Evolutionary conservation across 2,329 filamentous ascomycete genomes (phyloP).

Genomic region (Colletotrichum salicis): DNA sequence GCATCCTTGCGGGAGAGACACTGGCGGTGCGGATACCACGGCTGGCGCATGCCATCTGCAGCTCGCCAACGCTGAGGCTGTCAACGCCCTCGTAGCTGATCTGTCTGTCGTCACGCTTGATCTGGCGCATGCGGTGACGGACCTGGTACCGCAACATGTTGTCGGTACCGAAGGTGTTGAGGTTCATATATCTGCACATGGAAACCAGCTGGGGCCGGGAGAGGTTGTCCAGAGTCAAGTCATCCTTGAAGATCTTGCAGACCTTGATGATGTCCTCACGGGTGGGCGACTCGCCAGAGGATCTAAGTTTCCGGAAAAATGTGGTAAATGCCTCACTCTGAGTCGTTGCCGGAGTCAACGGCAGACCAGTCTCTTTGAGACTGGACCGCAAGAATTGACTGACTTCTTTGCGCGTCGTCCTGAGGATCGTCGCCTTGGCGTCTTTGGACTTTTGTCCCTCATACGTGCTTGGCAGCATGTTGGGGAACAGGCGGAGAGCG

Average conservation of each 20-base stretch:
- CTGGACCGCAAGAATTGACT: slow-evolving; percentile 90
- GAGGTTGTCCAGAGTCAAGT: slow-evolving; percentile 95
- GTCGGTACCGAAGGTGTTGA: slow-evolving; percentile 96
- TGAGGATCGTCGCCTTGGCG: slow-evolving; percentile 82
- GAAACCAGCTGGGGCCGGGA: slow-evolving; percentile 95
- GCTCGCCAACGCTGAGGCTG: slow-evolving; percentile 89
- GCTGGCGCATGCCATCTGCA: slow-evolving; percentile 91
- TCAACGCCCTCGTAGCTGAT: slow-evolving; percentile 96
- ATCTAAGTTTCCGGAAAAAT: slow-evolving; percentile 96
- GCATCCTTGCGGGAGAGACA: slow-evolving; percentile 86
- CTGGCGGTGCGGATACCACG: slow-evolving; percentile 94
- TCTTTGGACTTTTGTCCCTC: slow-evolving; percentile 93
- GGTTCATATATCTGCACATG: slow-evolving; percentile 98
- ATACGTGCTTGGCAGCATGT: slow-evolving; percentile 96
- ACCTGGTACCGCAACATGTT: slow-evolving; percentile 98
- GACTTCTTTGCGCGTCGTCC: slow-evolving; percentile 91
- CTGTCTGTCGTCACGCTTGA: slow-evolving; percentile 96
- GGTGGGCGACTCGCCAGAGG: slow-evolving; percentile 90
- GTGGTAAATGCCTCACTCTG: slow-evolving; percentile 94
- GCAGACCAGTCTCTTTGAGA: slow-evolving; percentile 90
- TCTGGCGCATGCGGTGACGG: slow-evolving; percentile 97
- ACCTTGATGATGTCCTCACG: slow-evolving; percentile 96
- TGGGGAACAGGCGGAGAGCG: slow-evolving; percentile 94
- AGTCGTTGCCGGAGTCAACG: slow-evolving; percentile 83
- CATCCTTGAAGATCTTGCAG: slow-evolving; percentile 98